Conservation (phyloP, 108 stramenopile genomes). For the Chaetoceros muelleri region DNA sequence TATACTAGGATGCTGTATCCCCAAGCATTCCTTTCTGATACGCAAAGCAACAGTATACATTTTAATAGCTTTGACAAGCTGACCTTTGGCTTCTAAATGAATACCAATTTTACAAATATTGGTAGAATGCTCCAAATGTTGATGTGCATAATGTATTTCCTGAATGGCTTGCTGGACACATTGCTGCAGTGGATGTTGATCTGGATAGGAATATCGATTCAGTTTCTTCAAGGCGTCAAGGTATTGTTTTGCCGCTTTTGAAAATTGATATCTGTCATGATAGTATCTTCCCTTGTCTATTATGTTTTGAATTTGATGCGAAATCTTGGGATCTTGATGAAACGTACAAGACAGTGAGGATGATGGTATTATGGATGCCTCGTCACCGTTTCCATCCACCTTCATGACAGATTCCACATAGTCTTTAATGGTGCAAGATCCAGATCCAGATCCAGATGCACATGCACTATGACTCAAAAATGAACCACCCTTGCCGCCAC, state of each 20-base stretch:
- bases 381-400: no score
- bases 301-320: neutral
- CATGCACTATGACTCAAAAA: no score
- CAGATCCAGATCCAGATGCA: no score
- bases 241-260: neutral
- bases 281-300: neutral
- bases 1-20: slow-evolving; percentile 54
- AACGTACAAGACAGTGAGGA: no score
- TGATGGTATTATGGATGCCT: no score
- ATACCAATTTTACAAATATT: slow-evolving; percentile 81
- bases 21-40: slow-evolving; percentile 61
- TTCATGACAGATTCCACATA: no score
- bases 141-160: neutral
- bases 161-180: neutral
- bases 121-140: slow-evolving; percentile 24
- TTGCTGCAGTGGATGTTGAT: neutral
- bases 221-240: neutral
- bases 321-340: neutral
- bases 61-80: slow-evolving; percentile 55
- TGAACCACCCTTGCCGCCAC: no score
- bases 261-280: neutral
- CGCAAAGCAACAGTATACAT: slow-evolving; percentile 84
- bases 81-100: slow-evolving; percentile 50
- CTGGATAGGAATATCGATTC: neutral
- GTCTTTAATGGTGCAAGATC: no score